phyloP scores from a whole-genome alignment of 179 eudicot species.

The Beta corolliflora region DNA sequence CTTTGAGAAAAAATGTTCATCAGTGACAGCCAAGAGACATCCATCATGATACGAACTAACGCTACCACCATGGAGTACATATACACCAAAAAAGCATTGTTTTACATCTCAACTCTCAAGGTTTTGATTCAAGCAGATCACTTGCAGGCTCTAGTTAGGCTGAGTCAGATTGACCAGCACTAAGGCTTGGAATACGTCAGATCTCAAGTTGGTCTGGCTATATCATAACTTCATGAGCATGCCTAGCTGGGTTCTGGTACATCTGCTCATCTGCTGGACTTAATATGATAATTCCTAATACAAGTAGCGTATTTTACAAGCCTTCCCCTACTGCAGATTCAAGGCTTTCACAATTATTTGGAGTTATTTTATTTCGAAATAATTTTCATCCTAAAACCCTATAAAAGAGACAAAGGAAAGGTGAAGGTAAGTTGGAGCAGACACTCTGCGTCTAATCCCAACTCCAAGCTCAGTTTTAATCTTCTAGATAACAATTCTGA shows the following conservation, averaged over 20 bases:
- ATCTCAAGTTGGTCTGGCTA: not conserved
- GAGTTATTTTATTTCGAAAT: not conserved
- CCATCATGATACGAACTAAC: not conserved
- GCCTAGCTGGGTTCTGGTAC: not conserved
- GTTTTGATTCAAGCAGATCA: not conserved
- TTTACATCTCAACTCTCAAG: not conserved
- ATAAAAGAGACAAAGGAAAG: not conserved
- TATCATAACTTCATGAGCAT: not conserved
- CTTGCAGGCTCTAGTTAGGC: not conserved
- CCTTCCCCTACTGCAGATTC: not conserved
- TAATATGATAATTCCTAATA: not conserved
- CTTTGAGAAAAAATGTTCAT: not conserved
- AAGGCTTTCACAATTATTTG: not conserved
- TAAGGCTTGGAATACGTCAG: not conserved
- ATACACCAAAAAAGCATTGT: not conserved
- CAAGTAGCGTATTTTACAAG: not conserved
- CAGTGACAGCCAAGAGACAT: not conserved
- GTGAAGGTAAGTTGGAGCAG: not conserved
- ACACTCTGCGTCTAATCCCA: not conserved
- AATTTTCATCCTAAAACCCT: not conserved
- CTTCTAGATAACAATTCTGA: not conserved
- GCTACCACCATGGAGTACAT: not conserved
- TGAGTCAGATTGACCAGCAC: not conserved
- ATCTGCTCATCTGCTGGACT: not conserved
- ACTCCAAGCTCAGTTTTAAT: not conserved